Conservation (phyloP, 768 basidiomycete species). For the Paxillus ammoniavirescens region DNA sequence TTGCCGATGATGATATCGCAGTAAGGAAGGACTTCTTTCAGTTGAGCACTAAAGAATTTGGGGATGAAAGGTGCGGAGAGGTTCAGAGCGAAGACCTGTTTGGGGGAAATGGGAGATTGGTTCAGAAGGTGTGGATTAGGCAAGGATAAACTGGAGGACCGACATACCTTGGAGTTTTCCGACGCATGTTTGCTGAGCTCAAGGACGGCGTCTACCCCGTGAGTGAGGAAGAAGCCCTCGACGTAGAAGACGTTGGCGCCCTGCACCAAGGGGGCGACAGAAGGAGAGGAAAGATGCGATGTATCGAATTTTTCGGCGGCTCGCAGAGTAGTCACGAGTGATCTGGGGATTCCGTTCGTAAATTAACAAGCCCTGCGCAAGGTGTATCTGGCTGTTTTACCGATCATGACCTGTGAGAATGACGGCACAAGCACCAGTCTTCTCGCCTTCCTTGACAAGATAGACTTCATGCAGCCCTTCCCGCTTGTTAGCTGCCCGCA, state of each 20-base stretch:
- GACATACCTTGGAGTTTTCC: conserved; percentile 64
- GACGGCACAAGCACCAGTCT: conserved; percentile 97
- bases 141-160: not conserved
- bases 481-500: conserved; percentile 85
- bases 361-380: conserved; percentile 1
- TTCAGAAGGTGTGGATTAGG: not conserved
- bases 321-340: conserved; percentile 88
- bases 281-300: conserved; percentile 72
- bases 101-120: not conserved
- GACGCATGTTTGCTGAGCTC: conserved; percentile 79
- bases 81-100: conserved; percentile 84
- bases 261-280: conserved; percentile 74
- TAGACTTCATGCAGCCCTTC: conserved; percentile 90
- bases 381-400: conserved; percentile 37
- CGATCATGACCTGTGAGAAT: conserved; percentile 91
- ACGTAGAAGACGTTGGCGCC: conserved; percentile 88
- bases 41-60: conserved; percentile 84
- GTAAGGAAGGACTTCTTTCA: conserved; percentile 79
- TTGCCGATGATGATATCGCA: conserved; percentile 94
- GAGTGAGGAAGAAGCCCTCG: conserved; percentile 97
- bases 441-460: conserved; percentile 79
- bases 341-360: conserved; percentile 43
- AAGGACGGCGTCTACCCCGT: conserved; percentile 72
- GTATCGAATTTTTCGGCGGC: conserved; percentile 88
- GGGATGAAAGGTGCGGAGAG: conserved; percentile 97